Base-by-base conservation (phyloP, 2,329 filamentous ascomycete species). In the Setomelanomma holmii region DNA sequence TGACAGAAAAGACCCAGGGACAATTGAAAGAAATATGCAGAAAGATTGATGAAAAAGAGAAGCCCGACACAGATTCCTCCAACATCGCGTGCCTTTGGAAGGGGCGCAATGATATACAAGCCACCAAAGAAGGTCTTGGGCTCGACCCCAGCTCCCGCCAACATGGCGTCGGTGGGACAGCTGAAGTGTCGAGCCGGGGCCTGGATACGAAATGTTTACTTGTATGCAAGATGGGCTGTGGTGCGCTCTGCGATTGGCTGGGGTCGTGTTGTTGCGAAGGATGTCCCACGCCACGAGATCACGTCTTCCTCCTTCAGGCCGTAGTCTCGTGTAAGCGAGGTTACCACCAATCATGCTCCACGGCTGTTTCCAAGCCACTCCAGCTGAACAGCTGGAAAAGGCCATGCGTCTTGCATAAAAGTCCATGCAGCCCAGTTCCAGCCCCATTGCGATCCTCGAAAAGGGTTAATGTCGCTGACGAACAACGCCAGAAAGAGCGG, bases 21-120 rank as follows among this genome's bases (percentile, higher is more conserved):
- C n/a, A n/a, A n/a, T n/a, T n/a, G n/a, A n/a, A n/a, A n/a, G 5
- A 30, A 30, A 30, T 30, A 8, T 30, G 10, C 27, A 30, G 14
- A 10, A 14, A 14, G 27, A 10, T 30, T 8, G 27, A 6, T 30
- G 27, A 30, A 14, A n/a, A 30, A 30, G 27, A 30, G 27, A 30
- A 30, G 27, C 10, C 27, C 10, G 14, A 2, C 27, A 30, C 27
- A 6, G 14, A 30, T 10, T 30, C 27, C 27, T 3, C 27, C 5
- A 14, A 12, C 40, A 19, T 50, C 52, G 55, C 43, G 45, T 58
- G 55, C 45, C 45, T 22, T 27, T 40, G 35, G 36, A 19, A 17
- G 3, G 34, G 34, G 39, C 33, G 5, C 49, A 47, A 22, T 51
- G 10, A 49, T 55, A 56, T 47, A 49, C 16, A 23, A 50, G 39